These are phyloP conservation scores for Colletotrichum sp. DNA, from an alignment of 2,329 filamentous ascomycete species.

Conservation along the genomic window DNA sequence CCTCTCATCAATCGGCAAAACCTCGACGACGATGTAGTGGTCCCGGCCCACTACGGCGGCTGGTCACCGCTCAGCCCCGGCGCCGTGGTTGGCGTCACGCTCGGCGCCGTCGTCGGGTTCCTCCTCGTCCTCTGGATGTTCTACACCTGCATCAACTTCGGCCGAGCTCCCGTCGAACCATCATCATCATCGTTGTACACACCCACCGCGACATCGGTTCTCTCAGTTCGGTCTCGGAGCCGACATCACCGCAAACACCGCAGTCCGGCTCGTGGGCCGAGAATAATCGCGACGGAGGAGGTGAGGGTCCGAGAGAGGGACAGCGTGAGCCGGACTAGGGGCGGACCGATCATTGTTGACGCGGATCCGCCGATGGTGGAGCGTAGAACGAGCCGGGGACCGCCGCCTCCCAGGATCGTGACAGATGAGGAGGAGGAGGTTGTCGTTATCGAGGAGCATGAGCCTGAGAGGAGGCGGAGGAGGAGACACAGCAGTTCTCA, in stretches of 20 bases:
- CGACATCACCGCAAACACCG: slow-evolving; percentile 13
- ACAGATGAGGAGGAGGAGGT: slow-evolving; percentile 32
- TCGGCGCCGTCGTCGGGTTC: slow-evolving; percentile 54
- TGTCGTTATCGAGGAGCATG: slow-evolving; percentile 40
- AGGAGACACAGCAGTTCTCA: neutral
- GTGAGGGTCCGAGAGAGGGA: slow-evolving; percentile 27
- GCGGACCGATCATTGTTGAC: slow-evolving; percentile 29
- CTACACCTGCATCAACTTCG: slow-evolving; percentile 53
- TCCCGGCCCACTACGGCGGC: slow-evolving; percentile 40
- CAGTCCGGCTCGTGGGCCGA: slow-evolving; percentile 9
- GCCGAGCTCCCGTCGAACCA: slow-evolving; percentile 32
- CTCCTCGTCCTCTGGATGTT: slow-evolving; percentile 57
- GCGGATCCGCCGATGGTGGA: slow-evolving; percentile 25
- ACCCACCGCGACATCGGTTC: slow-evolving; percentile 24
- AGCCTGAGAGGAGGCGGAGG: slow-evolving; percentile 29
- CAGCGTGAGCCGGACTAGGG: slow-evolving; percentile 3
- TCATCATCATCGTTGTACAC: slow-evolving; percentile 23
- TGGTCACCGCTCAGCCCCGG: slow-evolving; percentile 42
- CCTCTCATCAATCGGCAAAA: slow-evolving; percentile 19
- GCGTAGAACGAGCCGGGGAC: slow-evolving; percentile 21
- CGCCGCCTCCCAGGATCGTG: slow-evolving; percentile 31
- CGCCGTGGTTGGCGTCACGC: slow-evolving; percentile 47
- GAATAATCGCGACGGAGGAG: slow-evolving; percentile 33
- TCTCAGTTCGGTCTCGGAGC: slow-evolving; percentile 23
- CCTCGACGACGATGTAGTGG: slow-evolving; percentile 27